Evolutionary conservation across 805 yeast species (phyloP).

Genomic region (Metschnikowia koreensis): DNA sequence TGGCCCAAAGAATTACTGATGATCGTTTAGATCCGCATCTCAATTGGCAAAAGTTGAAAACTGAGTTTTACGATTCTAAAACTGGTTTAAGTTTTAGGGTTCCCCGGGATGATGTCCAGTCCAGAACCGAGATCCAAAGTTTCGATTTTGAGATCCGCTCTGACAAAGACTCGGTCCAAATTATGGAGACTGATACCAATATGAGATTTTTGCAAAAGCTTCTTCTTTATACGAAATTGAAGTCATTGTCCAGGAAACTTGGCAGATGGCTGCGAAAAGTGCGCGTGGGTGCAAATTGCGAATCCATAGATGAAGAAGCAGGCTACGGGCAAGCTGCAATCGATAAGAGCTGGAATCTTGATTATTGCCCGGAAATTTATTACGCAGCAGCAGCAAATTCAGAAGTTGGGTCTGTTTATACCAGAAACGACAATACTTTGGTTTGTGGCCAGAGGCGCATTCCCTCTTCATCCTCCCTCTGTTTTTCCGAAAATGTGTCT

Average conservation of each 20-base stretch:
- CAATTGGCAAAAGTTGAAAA: not conserved
- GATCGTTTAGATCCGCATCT: not conserved
- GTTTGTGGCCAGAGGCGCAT: not conserved
- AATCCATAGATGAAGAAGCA: not conserved
- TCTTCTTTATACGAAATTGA: not conserved
- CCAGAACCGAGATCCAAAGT: not conserved
- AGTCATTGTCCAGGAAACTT: not conserved
- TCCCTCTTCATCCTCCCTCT: not conserved
- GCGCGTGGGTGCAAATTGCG: conserved; percentile 4
- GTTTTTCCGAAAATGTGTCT: not conserved
- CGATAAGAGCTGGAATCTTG: not conserved
- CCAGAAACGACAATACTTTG: not conserved
- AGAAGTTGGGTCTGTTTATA: not conserved
- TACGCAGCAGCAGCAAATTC: not conserved
- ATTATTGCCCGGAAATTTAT: not conserved
- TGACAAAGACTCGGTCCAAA: not conserved
- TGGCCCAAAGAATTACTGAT: not conserved
- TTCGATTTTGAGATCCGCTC: not conserved
- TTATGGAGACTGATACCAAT: not conserved
- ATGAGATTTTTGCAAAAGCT: not conserved
- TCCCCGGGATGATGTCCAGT: not conserved
- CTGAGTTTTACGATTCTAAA: not conserved
- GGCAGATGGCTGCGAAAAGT: conserved; percentile 2
- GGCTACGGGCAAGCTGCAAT: not conserved
- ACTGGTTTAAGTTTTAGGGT: not conserved